A percentile compares a stretch with the other conserved stretches of the same genome.
These are phyloP conservation scores for Poterioochromonas sp. DNA, from an alignment of 352 stramenopile genomes.

Conservation along the genomic window DNA sequence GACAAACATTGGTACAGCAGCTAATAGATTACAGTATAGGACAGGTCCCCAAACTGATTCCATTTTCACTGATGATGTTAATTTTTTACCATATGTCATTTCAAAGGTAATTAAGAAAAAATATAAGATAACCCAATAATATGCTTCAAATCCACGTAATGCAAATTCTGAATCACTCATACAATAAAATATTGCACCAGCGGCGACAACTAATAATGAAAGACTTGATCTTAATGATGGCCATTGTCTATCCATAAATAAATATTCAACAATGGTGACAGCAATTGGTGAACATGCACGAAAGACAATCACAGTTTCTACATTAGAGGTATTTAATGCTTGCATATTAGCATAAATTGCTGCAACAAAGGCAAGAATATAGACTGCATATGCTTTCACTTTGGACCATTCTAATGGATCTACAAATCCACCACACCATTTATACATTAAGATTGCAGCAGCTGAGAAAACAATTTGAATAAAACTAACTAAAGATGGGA, in stretches of 20 bases:
- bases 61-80: slow-evolving; percentile 47
- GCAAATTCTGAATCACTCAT: slow-evolving; percentile 55
- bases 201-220: slow-evolving; percentile 51
- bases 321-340: slow-evolving; percentile 57
- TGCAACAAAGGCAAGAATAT: slow-evolving; percentile 58
- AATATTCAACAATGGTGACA: slow-evolving; percentile 58
- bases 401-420: slow-evolving; percentile 43
- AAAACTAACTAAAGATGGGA: slow-evolving; percentile 44
- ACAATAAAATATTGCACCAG: slow-evolving; percentile 59
- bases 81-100: slow-evolving; percentile 59
- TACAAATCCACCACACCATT: slow-evolving; percentile 37
- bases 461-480: slow-evolving; percentile 46
- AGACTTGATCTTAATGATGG: slow-evolving; percentile 50
- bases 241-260: slow-evolving; percentile 61
- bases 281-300: slow-evolving; percentile 56
- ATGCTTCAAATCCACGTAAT: slow-evolving; percentile 51
- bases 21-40: slow-evolving; percentile 61
- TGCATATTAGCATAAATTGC: slow-evolving; percentile 69
- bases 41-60: slow-evolving; percentile 54
- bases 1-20: slow-evolving; percentile 55
- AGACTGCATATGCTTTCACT: slow-evolving; percentile 47
- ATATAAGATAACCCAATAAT: slow-evolving; percentile 61
- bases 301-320: slow-evolving; percentile 74
- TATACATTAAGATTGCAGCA: slow-evolving; percentile 39
- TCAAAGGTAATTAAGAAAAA: slow-evolving; percentile 65